Evolutionary conservation across 495 filamentous ascomycete genomes (phyloP).

Genomic region (Xylaria venustula): DNA sequence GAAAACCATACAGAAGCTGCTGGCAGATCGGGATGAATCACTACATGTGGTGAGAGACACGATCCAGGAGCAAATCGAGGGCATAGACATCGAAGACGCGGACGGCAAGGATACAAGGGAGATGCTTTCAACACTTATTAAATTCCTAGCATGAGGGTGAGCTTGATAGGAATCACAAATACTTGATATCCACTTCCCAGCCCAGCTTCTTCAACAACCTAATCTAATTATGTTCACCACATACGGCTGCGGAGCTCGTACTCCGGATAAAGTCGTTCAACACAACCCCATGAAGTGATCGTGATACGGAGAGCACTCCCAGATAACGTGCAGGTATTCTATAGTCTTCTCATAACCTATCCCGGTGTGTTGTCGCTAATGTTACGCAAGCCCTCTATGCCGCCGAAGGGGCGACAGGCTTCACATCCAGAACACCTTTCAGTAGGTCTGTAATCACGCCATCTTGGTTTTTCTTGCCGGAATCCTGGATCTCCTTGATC

Average conservation of each 20-base stretch:
- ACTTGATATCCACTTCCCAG: slow-evolving; percentile 20
- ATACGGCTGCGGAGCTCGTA: neutral
- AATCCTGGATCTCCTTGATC: slow-evolving; percentile 75
- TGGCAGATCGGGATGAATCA: slow-evolving; percentile 67
- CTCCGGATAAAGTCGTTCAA: neutral
- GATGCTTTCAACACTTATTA: slow-evolving; percentile 67
- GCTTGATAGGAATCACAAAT: slow-evolving; percentile 21
- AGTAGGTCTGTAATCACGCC: slow-evolving; percentile 81
- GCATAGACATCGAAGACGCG: slow-evolving; percentile 54
- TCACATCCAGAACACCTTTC: slow-evolving; percentile 73
- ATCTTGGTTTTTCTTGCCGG: slow-evolving; percentile 72
- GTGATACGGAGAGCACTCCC: neutral
- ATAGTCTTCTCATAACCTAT: neutral
- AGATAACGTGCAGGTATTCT: neutral
- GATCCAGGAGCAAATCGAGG: slow-evolving; percentile 66
- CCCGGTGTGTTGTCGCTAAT: neutral
- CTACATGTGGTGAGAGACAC: slow-evolving; percentile 62
- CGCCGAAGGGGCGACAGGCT: slow-evolving; percentile 59
- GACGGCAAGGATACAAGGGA: slow-evolving; percentile 60
- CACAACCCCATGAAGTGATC: neutral
- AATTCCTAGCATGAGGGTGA: slow-evolving; percentile 50
- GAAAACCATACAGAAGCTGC: slow-evolving; percentile 58
- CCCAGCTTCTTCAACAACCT: slow-evolving; percentile 3
- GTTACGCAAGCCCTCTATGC: neutral
- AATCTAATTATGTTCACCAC: slow-evolving; percentile 6